A percentile compares a stretch with the other conserved stretches of the same genome.
These are phyloP conservation scores for Quillaja saponaria DNA, from an alignment of 306 rosid genomes.

Conservation along the genomic window DNA sequence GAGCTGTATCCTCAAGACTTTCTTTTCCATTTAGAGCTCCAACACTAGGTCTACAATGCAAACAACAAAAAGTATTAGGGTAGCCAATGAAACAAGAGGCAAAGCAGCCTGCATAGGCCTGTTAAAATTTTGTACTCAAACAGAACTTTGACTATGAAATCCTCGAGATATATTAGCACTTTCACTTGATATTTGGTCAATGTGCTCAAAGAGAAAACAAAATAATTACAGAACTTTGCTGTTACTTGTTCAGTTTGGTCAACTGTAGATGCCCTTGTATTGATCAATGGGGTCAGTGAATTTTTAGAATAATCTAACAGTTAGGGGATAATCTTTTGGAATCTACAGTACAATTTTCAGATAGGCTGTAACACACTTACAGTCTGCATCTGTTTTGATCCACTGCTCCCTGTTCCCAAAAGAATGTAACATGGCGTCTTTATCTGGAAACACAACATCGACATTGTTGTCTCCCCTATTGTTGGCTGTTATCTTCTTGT, in stretches of 20 bases:
- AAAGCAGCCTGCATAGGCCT: background rate
- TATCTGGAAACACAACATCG: slow-evolving; percentile 47
- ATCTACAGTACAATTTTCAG: background rate
- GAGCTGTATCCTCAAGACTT: slow-evolving; percentile 25
- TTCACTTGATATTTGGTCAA: background rate
- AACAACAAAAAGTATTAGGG: slow-evolving; percentile 22
- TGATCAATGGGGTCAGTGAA: background rate
- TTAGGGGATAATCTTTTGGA: background rate
- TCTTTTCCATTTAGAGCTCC: slow-evolving; percentile 64
- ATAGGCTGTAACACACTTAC: slow-evolving; percentile 44
- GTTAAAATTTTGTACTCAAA: background rate
- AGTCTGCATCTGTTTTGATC: slow-evolving; percentile 91
- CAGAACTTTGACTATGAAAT: background rate
- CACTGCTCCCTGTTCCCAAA: slow-evolving; percentile 74
- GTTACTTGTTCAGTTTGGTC: background rate
- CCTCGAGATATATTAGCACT: background rate
- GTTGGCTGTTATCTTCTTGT: slow-evolving; percentile 47
- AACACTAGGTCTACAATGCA: slow-evolving; percentile 65
- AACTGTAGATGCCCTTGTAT: background rate
- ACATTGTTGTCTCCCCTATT: slow-evolving; percentile 45
- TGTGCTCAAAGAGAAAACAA: background rate
- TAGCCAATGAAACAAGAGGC: background rate
- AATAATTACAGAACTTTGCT: too few species aligned
- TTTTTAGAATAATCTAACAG: background rate
- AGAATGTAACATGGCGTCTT: slow-evolving; percentile 52